A percentile compares a stretch with the other conserved stretches of the same genome.
phyloP scores from a whole-genome alignment of 169 alveolate genomes.

The Cryptosporidium tyzzeri region DNA sequence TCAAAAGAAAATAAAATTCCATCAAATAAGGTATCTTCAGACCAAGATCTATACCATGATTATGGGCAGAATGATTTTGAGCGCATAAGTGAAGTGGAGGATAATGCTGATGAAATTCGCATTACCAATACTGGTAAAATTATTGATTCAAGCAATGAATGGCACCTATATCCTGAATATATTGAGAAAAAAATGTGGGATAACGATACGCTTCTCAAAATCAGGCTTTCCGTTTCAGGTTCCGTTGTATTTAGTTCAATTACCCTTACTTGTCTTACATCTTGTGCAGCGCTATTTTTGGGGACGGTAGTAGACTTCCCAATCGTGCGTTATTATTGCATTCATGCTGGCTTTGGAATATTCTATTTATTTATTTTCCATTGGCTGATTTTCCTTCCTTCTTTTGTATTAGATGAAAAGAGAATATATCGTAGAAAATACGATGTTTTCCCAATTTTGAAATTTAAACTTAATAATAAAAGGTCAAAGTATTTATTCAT shows the following conservation, averaged over 20 bases:
- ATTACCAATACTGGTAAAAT: background rate
- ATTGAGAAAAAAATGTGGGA: constrained; percentile 62
- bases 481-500: constrained; percentile 35
- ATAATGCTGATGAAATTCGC: background rate
- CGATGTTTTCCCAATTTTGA: constrained; percentile 46
- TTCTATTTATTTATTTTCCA: constrained; percentile 56
- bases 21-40: background rate
- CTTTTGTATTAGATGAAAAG: constrained; percentile 61
- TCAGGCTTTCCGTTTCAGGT: constrained; percentile 68
- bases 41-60: background rate
- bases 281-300: constrained; percentile 67
- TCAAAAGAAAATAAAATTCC: background rate
- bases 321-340: constrained; percentile 66
- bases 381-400: constrained; percentile 68
- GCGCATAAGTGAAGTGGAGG: background rate
- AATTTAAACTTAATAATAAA: constrained; percentile 19
- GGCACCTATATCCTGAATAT: background rate
- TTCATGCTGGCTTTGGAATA: constrained; percentile 74
- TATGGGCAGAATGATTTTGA: background rate
- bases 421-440: constrained; percentile 51
- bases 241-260: constrained; percentile 68
- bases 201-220: constrained; percentile 51
- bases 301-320: constrained; percentile 75
- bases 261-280: constrained; percentile 65
- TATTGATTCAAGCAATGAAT: background rate